These are phyloP conservation scores for Mycena filopes DNA, from an alignment of 768 basidiomycete genomes.

Conservation along the genomic window DNA sequence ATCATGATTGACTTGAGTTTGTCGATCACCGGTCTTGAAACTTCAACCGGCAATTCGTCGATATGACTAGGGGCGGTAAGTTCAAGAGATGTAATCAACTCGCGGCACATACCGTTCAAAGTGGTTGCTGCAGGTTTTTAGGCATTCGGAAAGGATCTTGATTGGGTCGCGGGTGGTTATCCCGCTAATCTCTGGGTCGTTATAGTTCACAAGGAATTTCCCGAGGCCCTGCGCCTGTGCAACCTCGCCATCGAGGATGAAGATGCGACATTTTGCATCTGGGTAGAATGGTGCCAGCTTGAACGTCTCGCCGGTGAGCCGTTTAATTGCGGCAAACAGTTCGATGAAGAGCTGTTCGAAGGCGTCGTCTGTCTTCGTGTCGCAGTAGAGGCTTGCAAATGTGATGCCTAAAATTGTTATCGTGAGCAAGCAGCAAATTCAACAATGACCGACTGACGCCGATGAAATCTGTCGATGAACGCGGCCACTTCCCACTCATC, in stretches of 20 bases:
- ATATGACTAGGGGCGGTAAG: no score
- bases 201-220: background rate
- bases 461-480: conserved; percentile 17
- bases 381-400: conserved; percentile 32
- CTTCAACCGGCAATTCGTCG: conserved; percentile 24
- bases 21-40: conserved; percentile 18
- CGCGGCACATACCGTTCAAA: background rate
- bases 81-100: no score
- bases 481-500: conserved; percentile 37
- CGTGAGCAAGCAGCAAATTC: background rate
- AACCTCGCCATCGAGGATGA: background rate
- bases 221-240: background rate
- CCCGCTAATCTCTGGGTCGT: background rate
- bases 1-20: conserved; percentile 33
- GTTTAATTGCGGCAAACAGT: conserved; percentile 27
- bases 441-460: background rate
- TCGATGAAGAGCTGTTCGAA: conserved; percentile 28
- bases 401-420: background rate
- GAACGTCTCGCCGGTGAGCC: conserved; percentile 21
- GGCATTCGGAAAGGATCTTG: background rate
- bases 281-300: background rate
- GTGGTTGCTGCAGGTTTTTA: background rate
- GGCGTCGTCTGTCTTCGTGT: conserved; percentile 20
- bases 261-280: background rate
- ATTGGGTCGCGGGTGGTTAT: background rate